phyloP scores from a whole-genome alignment of 768 basidiomycete species.

The Tulasnella calospora region DNA sequence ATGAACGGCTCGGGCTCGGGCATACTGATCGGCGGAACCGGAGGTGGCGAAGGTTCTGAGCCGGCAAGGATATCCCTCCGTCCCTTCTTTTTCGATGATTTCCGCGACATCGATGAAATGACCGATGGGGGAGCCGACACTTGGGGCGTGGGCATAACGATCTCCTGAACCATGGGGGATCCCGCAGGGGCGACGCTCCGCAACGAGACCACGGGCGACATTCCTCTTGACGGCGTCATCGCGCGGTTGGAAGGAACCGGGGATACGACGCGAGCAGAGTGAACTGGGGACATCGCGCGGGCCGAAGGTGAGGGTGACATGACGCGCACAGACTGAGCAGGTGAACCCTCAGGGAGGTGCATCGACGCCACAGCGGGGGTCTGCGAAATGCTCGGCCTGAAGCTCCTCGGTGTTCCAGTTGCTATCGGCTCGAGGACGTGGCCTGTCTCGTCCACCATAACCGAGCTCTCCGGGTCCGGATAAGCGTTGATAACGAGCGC shows the following conservation, averaged over 20 bases:
- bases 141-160: not conserved
- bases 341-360: not conserved
- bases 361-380: not conserved
- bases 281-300: not conserved
- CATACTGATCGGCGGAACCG: not conserved
- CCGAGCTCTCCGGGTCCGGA: not conserved
- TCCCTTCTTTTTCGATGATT: not conserved
- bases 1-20: not conserved
- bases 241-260: not conserved
- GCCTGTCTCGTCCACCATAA: not conserved
- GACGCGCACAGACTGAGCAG: not conserved
- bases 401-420: not conserved
- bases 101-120: not conserved
- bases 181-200: not conserved
- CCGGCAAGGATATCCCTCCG: not conserved
- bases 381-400: not conserved
- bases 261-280: not conserved
- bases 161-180: conserved; percentile 5
- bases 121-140: not conserved
- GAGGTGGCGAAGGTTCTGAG: not conserved
- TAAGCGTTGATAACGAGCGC: conserved; percentile 2
- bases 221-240: not conserved
- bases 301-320: not conserved
- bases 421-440: not conserved
- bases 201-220: not conserved